Base-by-base conservation (phyloP, 1,139 yeast genomes). In the Suhomyces kunorum region DNA sequence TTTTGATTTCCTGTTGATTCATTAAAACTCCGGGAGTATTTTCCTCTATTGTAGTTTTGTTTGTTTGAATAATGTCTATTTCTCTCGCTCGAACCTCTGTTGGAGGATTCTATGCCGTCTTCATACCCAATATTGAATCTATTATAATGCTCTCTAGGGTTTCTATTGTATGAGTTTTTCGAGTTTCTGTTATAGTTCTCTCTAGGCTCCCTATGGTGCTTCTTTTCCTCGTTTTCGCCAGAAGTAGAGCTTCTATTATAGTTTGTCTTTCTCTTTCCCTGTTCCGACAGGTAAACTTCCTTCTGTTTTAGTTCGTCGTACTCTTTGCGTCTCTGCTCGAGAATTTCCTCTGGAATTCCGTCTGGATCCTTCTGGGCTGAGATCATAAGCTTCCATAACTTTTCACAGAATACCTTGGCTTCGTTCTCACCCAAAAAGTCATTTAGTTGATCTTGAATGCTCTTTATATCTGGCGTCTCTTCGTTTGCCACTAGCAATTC, bases 361-460 rank as follows among this genome's bases (percentile, higher is more conserved):
- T 65, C 66, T 5, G 53, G 46, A 44, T 68, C 71, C 1, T 61
- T 54, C 42, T 72, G 74, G 1, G 75, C 77, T 27, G 63, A 59
- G 6, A 70, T 37, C 36, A 75, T 48, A 32, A 71, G 49, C 27
- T 54, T 50, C 79, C 79, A 75, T 37, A 75, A 44, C 32, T 59
- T 49, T 25, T 55, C 58, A 36, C 75, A 66, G 40, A 74, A 71
- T 25, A 36, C 43, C 41, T 56, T 42, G 3, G 75, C 51, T 8
- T 65, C 69, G 11, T 62, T 58, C 20, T 61, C 66, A 0, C 69
- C 72, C 25, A 75, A 51, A 45, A 74, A 74, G 20, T 66, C 74
- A 22, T 48, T 47, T 51, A 73, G 49, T 45, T 74, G 78, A 6
- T 51, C 43, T 34, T 66, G 63, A 11, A 75, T 63, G 14, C 56